Evolutionary conservation across 495 filamentous ascomycete species (phyloP).

Genomic region (Talaromyces liani): DNA sequence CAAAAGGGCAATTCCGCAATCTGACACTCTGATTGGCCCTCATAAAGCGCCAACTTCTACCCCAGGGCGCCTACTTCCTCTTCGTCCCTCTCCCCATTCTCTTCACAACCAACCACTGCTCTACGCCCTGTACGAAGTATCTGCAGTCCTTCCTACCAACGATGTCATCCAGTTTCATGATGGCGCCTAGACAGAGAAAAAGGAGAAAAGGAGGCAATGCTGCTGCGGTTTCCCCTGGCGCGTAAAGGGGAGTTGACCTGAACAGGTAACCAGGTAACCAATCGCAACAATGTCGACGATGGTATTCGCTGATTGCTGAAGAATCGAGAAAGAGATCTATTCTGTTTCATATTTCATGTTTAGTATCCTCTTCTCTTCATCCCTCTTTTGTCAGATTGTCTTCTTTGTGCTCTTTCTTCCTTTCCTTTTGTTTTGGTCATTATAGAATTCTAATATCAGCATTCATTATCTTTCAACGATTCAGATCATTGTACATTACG

Average conservation of each 20-base stretch:
- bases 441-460: constrained; percentile 1
- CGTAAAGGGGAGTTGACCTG: not conserved
- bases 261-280: not conserved
- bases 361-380: not conserved
- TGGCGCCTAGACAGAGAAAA: constrained; percentile 22
- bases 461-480: not conserved
- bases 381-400: not conserved
- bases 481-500: not conserved
- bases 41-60: not conserved
- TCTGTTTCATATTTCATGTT: constrained; percentile 4
- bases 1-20: not conserved
- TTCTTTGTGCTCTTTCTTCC: not conserved
- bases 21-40: not conserved
- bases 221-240: constrained; percentile 1
- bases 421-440: not conserved
- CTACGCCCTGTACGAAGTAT: constrained; percentile 10
- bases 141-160: not conserved
- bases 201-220: not conserved
- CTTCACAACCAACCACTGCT: constrained; percentile 14
- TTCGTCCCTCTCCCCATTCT: not conserved
- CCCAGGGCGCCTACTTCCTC: not conserved
- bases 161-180: constrained; percentile 28
- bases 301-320: not conserved
- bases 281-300: not conserved
- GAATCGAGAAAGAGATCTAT: not conserved